Base-by-base conservation (phyloP, 345 rosid genomes). In the Populus deltoides region DNA sequence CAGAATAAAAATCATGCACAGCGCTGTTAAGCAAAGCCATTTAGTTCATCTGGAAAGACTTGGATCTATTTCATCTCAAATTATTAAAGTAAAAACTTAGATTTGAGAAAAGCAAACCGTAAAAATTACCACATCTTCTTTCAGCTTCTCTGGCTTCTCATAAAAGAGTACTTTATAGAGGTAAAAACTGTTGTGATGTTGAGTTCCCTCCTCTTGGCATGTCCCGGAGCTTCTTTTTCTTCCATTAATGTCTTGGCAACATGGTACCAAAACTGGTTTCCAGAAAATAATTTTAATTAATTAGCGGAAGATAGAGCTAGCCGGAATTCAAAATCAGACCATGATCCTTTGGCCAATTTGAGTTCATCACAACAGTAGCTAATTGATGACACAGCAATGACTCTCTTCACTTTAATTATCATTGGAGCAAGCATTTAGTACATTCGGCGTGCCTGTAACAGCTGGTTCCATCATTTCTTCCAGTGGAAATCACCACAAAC, bases 201-300 rank as follows among this genome's bases (percentile, higher is more conserved):
- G 17, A 85, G 76, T 72, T 74, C 79, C 24, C 41, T 80, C 72
- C 31, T 80, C 76, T 84, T 83, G 57, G 83, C 86, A 83, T 81
- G 77, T 43, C 83, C 90, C 81, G 70, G 16, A 39, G 90, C 92
- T 84, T 87, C 89, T 6, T 41, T 78, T 80, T 88, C 91, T 51
- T 82, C 88, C 41, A 65, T 61, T 16, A 31, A 31, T 31, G 87
- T 89, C 79, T 92, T 92, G 24, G 89, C 82, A 61, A 81, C 41
- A 68, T 66, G 25, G 72, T 86, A 84, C 72, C 68, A 76, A 13
- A 70, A 31, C 90, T 86, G 77, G 39, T 10, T 13, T 73, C 70
- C 70, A 7, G 63, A 3, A 66, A 2, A n/a, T 11, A 24, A 17
- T 1, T 35, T 5, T 8, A 55, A 53, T 22, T 8, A 20, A 7